Evolutionary conservation across 768 basidiomycete species (phyloP).

Genomic region (Amanita rubescens): DNA sequence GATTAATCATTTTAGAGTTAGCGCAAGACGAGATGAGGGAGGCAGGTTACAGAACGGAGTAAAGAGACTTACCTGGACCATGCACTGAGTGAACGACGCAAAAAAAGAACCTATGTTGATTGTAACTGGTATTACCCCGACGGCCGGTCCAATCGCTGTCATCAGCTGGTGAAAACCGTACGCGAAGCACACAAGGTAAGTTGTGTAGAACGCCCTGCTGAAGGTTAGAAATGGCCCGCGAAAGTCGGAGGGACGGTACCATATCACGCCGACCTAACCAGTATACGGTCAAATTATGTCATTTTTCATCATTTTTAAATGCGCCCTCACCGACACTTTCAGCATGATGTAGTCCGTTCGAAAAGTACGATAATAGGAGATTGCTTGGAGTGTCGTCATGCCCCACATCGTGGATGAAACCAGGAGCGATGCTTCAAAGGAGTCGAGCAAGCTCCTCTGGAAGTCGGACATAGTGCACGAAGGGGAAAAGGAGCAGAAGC

Average conservation of each 20-base stretch:
- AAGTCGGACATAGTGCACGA: neutral
- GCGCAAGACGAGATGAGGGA: neutral
- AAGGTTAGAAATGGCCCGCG: neutral
- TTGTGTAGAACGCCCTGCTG: neutral
- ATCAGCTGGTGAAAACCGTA: neutral
- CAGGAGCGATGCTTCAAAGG: neutral
- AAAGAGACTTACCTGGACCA: neutral
- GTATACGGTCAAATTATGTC: neutral
- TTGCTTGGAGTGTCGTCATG: neutral
- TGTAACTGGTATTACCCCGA: neutral
- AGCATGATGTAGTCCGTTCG: neutral
- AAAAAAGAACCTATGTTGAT: neutral
- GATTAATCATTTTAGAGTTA: too few relatives aligned
- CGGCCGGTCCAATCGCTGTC: neutral
- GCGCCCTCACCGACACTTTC: neutral
- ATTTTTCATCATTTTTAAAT: neutral
- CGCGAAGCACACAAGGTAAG: neutral
- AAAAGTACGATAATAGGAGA: neutral
- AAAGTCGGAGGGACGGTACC: neutral
- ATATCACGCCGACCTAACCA: neutral
- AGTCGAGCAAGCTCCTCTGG: neutral
- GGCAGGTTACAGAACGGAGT: neutral
- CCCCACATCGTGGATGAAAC: neutral
- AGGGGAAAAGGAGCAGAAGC: neutral
- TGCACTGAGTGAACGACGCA: too few relatives aligned